Evolutionary conservation across 2,329 filamentous ascomycete genomes (phyloP).

Genomic region (Sclerotinia sclerotiorum): DNA sequence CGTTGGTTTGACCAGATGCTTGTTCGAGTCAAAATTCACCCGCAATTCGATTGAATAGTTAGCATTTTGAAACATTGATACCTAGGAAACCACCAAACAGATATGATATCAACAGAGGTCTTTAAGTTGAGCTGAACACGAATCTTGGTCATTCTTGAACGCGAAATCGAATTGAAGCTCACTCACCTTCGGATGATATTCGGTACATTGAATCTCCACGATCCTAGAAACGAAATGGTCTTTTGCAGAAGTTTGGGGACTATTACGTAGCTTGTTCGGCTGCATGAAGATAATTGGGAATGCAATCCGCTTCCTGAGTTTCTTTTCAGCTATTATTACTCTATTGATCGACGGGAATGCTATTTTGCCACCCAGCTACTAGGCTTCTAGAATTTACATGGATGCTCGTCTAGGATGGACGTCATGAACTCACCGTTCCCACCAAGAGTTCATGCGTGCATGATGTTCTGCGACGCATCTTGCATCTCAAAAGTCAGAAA

Average conservation of each 20-base stretch:
- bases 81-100: not conserved
- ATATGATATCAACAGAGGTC: not conserved
- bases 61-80: not conserved
- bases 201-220: not conserved
- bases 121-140: not conserved
- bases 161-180: not conserved
- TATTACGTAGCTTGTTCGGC: not conserved
- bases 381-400: conserved; percentile 5
- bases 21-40: not conserved
- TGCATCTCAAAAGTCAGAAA: not conserved
- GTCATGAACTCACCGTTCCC: not conserved
- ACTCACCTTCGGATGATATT: not conserved
- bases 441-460: conserved; percentile 13
- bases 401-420: not conserved
- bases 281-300: not conserved
- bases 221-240: not conserved
- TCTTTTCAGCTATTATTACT: not conserved
- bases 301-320: not conserved
- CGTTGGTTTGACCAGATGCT: not conserved
- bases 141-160: not conserved
- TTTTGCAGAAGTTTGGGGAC: not conserved
- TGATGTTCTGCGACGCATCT: not conserved
- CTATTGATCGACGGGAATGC: not conserved
- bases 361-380: conserved; percentile 5
- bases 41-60: not conserved